Evolutionary conservation across 2,329 filamentous ascomycete genomes (phyloP).

Genomic region (Macrophomina tecta): DNA sequence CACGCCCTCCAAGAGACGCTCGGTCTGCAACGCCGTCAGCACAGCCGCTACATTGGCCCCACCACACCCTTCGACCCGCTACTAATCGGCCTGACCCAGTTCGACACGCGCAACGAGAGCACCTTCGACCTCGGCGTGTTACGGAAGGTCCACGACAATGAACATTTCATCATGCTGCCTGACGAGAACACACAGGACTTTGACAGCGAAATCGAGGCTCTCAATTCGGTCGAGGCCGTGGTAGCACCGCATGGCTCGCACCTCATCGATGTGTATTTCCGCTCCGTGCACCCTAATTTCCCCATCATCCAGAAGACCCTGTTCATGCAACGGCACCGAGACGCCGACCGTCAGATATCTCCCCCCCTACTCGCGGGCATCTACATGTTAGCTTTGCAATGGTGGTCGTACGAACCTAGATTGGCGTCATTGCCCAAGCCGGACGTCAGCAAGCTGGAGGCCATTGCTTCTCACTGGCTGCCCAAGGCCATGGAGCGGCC

Average conservation of each 20-base stretch:
- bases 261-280: slow-evolving; percentile 82
- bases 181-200: slow-evolving; percentile 75
- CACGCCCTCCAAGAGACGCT: slow-evolving; percentile 57
- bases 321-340: slow-evolving; percentile 78
- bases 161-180: slow-evolving; percentile 81
- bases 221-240: slow-evolving; percentile 75
- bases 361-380: slow-evolving; percentile 79
- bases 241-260: slow-evolving; percentile 78
- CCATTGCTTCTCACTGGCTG: slow-evolving; percentile 73
- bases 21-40: slow-evolving; percentile 77
- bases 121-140: slow-evolving; percentile 68
- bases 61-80: slow-evolving; percentile 84
- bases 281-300: slow-evolving; percentile 78
- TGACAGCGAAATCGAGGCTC: slow-evolving; percentile 71
- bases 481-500: slow-evolving; percentile 80
- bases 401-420: slow-evolving; percentile 78
- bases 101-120: slow-evolving; percentile 82
- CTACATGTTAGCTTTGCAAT: slow-evolving; percentile 85
- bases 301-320: slow-evolving; percentile 83
- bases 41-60: slow-evolving; percentile 82
- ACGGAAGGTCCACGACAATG: slow-evolving; percentile 75
- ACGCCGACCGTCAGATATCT: slow-evolving; percentile 74
- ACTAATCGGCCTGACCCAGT: slow-evolving; percentile 80
- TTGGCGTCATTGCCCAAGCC: slow-evolving; percentile 70
- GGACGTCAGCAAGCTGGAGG: slow-evolving; percentile 75